These are phyloP conservation scores for Dactylellina sp. DNA, from an alignment of 2,329 filamentous ascomycete species.

Conservation along the genomic window DNA sequence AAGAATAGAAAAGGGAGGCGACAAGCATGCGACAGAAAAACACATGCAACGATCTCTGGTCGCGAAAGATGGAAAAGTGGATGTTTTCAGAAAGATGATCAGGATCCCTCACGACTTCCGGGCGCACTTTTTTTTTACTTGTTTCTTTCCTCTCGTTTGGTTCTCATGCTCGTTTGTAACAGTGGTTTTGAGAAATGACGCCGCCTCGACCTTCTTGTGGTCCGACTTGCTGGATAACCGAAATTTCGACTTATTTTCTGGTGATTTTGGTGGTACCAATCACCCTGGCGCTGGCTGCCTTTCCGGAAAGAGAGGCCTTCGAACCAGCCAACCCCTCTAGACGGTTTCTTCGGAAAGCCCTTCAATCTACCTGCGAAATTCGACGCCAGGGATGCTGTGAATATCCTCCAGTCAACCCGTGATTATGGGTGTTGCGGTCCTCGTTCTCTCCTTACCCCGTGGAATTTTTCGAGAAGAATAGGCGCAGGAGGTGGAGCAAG, in stretches of 20 bases:
- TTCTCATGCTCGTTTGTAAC: conserved; percentile 48
- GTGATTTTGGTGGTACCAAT: conserved; percentile 23
- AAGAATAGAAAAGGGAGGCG: conserved; percentile 56
- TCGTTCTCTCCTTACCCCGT: conserved; percentile 21
- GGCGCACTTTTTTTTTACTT: conserved; percentile 19
- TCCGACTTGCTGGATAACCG: conserved; percentile 55
- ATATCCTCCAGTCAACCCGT: conserved; percentile 46
- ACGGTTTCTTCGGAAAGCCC: conserved; percentile 20
- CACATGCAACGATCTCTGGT: conserved; percentile 46
- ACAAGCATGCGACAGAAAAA: conserved; percentile 33
- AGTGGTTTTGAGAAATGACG: conserved; percentile 44
- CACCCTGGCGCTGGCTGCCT: conserved; percentile 35
- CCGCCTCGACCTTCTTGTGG: conserved; percentile 52
- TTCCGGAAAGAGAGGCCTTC: conserved; percentile 43
- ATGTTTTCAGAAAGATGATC: conserved; percentile 19
- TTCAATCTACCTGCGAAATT: conserved; percentile 56
- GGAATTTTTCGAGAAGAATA: conserved; percentile 38
- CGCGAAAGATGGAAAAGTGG: conserved; percentile 10
- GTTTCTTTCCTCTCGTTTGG: conserved; percentile 38
- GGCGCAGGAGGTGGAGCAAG: conserved; percentile 36
- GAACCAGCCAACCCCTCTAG: conserved; percentile 14
- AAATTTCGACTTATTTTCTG: conserved; percentile 48
- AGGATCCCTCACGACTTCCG: conserved; percentile 30
- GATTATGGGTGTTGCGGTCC: conserved; percentile 28
- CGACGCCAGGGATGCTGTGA: conserved; percentile 36